Evolutionary conservation across 2,329 filamentous ascomycete species (phyloP).

Genomic region (Aspergillus sp.): DNA sequence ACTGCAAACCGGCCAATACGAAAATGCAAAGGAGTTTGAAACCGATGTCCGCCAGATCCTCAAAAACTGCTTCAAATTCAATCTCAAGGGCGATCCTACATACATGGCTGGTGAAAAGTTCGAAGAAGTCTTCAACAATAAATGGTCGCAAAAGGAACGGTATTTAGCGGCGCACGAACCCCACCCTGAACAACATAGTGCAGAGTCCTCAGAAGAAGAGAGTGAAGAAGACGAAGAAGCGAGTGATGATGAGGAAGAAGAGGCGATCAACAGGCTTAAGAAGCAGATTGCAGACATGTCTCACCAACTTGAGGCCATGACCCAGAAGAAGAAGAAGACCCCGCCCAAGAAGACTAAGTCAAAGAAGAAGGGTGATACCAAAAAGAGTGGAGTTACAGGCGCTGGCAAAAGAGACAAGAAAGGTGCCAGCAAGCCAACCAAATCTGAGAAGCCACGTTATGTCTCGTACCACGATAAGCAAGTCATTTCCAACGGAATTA

Average conservation of each 20-base stretch:
- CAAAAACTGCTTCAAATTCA: constrained; percentile 90
- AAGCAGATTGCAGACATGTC: constrained; percentile 74
- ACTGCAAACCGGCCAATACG: constrained; percentile 75
- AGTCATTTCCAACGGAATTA: constrained; percentile 82
- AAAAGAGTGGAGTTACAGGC: constrained; percentile 43
- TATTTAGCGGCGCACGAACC: constrained; percentile 78
- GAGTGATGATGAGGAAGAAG: constrained; percentile 61
- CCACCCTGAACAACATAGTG: constrained; percentile 63
- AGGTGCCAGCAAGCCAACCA: constrained; percentile 36
- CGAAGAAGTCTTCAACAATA: constrained; percentile 70
- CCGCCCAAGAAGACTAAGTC: constrained; percentile 48
- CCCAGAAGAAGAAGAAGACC: constrained; percentile 61
- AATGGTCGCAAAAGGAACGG: constrained; percentile 75
- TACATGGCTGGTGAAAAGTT: constrained; percentile 70
- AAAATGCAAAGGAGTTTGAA: constrained; percentile 80
- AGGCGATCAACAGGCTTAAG: constrained; percentile 64
- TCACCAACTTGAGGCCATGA: constrained; percentile 59
- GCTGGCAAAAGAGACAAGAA: constrained; percentile 59
- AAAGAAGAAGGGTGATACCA: constrained; percentile 33
- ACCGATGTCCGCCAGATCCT: constrained; percentile 80
- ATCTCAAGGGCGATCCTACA: constrained; percentile 74
- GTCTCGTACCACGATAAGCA: constrained; percentile 82
- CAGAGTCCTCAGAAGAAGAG: constrained; percentile 66
- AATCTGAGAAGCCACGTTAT: constrained; percentile 59
- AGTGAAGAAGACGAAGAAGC: constrained; percentile 72